phyloP scores from a whole-genome alignment of 2,329 filamentous ascomycete genomes.

The Alternaria triticina region DNA sequence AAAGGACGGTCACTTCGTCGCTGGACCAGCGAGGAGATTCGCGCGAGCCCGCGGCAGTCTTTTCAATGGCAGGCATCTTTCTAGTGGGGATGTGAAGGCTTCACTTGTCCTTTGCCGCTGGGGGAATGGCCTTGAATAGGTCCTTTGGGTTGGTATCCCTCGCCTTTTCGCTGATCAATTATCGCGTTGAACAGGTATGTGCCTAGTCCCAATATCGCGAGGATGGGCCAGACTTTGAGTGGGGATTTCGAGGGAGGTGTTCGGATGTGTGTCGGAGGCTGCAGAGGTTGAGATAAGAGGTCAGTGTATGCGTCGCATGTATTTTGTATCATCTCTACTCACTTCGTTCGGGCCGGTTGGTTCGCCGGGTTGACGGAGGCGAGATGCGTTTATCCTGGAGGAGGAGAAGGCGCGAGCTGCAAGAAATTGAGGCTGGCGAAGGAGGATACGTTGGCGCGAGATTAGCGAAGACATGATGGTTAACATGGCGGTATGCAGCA shows the following conservation, averaged over 20 bases:
- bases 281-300: background rate
- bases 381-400: slow-evolving; percentile 30
- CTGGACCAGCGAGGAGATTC: slow-evolving; percentile 74
- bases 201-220: slow-evolving; percentile 56
- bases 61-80: slow-evolving; percentile 50
- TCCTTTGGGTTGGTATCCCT: slow-evolving; percentile 36
- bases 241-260: slow-evolving; percentile 48
- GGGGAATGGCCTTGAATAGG: slow-evolving; percentile 42
- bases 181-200: slow-evolving; percentile 56
- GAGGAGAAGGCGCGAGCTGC: slow-evolving; percentile 33
- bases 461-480: slow-evolving; percentile 41
- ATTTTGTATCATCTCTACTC: background rate
- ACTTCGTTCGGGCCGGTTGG: slow-evolving; percentile 47
- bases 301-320: background rate
- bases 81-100: slow-evolving; percentile 37
- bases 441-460: slow-evolving; percentile 19
- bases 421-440: slow-evolving; percentile 8
- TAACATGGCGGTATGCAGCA: slow-evolving; percentile 32
- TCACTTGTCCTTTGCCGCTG: slow-evolving; percentile 29
- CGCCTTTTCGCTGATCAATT: slow-evolving; percentile 53
- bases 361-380: slow-evolving; percentile 43
- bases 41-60: slow-evolving; percentile 54
- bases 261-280: slow-evolving; percentile 38
- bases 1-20: slow-evolving; percentile 85
- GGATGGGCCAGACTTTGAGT: slow-evolving; percentile 53